Evolutionary conservation across 177 flowering plant species (phyloP).

Genomic region (Vitis hybrid): DNA sequence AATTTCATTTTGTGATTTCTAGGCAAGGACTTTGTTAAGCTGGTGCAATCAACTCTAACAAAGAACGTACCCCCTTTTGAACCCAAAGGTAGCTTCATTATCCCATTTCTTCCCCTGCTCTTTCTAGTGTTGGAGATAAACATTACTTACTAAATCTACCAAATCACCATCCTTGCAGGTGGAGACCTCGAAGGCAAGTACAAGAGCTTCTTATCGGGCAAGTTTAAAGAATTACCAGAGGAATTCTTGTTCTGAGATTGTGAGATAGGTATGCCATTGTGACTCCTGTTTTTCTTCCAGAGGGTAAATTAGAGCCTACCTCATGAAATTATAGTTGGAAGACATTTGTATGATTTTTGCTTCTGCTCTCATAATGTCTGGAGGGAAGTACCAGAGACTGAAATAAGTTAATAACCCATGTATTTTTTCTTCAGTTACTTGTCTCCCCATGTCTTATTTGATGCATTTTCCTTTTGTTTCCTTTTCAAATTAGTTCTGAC

Average conservation of each 20-base stretch:
- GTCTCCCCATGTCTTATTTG: too few species aligned
- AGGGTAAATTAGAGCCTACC: too few species aligned
- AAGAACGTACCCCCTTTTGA: conserved; percentile 28
- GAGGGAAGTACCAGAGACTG: too few species aligned
- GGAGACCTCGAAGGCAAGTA: conserved; percentile 38
- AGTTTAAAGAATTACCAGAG: conserved; percentile 40
- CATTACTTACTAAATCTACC: neutral
- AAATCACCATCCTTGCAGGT: conserved; percentile 16
- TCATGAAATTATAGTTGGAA: too few species aligned
- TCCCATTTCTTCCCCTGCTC: neutral
- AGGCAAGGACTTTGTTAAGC: conserved; percentile 42
- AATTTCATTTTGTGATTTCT: conserved; percentile 1
- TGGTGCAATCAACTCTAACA: conserved; percentile 37
- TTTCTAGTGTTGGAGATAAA: neutral
- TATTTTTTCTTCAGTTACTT: too few species aligned
- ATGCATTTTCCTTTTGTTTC: too few species aligned
- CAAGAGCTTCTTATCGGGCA: conserved; percentile 39
- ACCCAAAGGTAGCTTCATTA: conserved; percentile 31
- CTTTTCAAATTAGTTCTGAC: too few species aligned
- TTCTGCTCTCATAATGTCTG: too few species aligned
- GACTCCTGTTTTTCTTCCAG: too few species aligned
- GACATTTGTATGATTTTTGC: too few species aligned
- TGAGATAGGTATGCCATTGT: too few species aligned
- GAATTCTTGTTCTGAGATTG: conserved; percentile 39
- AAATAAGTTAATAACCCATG: too few species aligned